Evolutionary conservation across 345 rosid genomes (phyloP), one percentile per base, ranked within the genome.

Genomic region (Kernera saxatilis): DNA sequence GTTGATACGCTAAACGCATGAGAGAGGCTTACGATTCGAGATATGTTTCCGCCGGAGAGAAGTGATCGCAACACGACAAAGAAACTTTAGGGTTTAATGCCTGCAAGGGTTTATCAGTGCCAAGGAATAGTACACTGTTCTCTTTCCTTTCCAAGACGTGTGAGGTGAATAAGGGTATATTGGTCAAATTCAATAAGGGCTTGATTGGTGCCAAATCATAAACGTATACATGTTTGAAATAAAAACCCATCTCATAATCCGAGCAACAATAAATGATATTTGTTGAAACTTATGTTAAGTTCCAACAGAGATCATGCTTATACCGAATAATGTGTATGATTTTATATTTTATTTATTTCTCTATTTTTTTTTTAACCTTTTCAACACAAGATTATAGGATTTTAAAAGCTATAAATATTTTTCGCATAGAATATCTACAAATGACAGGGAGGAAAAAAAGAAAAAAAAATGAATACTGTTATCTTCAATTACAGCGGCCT

Each of bases 71-170:
- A 61, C 11, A 51, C 52, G 60, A 71, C 61, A 51, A 60, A 4
- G 1, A 18, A 29, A 4, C 1, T 4, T 8, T 19, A 35, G 65
- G 71, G 65, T 73, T 64, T 73, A 40, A 27, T 27, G 62, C 27
- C 58, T n/a, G 37, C 66, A 45, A 72, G 49, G 77, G 71, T 56
- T 73, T 72, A 53, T 44, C 21, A 37, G 58, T 45, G 55, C 33
- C 33, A 69, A 45, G n/a, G 22, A 29, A 11, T 2, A 44, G 1
- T 17, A 12, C 2, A 6, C 10, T 55, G 26, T 13, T 1, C 13
- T 9, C 17, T 5, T 13, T 35, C 45, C 46, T 30, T 46, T 18
- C 15, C 37, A 55, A 27, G n/a, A 27, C 60, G 60, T 55, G 59
- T n/a, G 52, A 36, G 37, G 39, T 48, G 0, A 23, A 29, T 67